Base-by-base conservation (phyloP, 331 rosid species). In the Telfairia occidentalis region DNA sequence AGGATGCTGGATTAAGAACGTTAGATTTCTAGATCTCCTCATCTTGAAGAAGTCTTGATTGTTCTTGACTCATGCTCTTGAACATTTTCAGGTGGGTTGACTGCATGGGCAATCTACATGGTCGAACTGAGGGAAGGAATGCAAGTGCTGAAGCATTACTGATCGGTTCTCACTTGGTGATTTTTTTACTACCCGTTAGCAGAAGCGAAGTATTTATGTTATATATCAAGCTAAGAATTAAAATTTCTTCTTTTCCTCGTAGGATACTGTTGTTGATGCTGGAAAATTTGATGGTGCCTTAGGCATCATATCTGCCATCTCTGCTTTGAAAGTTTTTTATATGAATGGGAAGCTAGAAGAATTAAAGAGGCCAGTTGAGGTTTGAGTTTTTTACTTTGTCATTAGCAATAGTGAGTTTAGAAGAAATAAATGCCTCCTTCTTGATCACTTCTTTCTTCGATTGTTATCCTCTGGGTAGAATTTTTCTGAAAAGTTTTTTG, bases 261-360 rank as follows among this genome's bases (percentile, higher is more conserved):
- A 94, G 98, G 98, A 94, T 72, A 94, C 97, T 8, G 97, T 94
- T 59, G 87, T 90, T 79, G 97, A 94, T 88, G 98, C 96, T 34
- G 97, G 98, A 74, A 94, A 82, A 63, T 91, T 87, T 83, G 98
- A 91, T 82, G 98, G 98, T 19, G 38, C 96, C 19, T 78, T 91
- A 40, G 98, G 98, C 77, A 94, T 94, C 59, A 77, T 94, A 28
- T 82, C 92, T 54, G 96, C 90, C 49, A 18, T 94, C 83, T 83
- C 96, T 80, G 97, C 97, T 30, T 76, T 94, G 35, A 94, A 94
- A 86, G 96, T 83, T 77, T 52, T 94, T 85, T 80, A 83, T 55
- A 60, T 77, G 84, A 79, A 74, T 71, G 89, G 90, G 77, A 88
- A 81, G 69, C 58, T 91, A 78, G 87, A 85, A 80, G 79, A 78